Percentiles rank a stretch among this genome's conserved stretches.
Evolutionary conservation across 2,329 filamentous ascomycete genomes (phyloP).

Genomic region (Periglandula ipomoeae): DNA sequence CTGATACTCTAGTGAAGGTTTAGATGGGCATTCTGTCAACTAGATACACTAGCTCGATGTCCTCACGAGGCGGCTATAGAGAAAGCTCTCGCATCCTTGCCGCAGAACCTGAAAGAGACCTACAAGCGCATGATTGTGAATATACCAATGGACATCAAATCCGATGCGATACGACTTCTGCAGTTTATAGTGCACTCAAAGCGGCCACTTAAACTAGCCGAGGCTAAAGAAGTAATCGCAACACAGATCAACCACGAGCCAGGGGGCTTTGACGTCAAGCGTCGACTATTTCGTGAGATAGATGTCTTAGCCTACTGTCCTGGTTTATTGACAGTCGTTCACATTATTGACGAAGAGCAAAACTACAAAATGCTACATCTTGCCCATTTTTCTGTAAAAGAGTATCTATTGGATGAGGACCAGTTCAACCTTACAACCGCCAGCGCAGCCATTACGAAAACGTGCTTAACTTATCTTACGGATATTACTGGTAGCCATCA

Average conservation of each 20-base stretch:
- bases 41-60: slow-evolving; percentile 16
- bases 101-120: slow-evolving; percentile 3
- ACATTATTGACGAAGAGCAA: slow-evolving; percentile 4
- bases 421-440: slow-evolving; percentile 5
- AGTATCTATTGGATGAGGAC: slow-evolving; percentile 11
- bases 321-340: slow-evolving; percentile 9
- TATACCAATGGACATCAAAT: slow-evolving; percentile 9
- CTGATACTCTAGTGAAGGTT: slow-evolving; percentile 14
- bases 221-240: slow-evolving; percentile 15
- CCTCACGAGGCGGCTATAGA: slow-evolving; percentile 1
- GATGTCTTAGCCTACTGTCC: slow-evolving; percentile 12
- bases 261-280: slow-evolving; percentile 7
- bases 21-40: slow-evolving; percentile 19
- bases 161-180: slow-evolving; percentile 11
- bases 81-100: slow-evolving; percentile 10
- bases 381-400: slow-evolving; percentile 17
- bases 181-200: slow-evolving; percentile 15
- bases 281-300: not conserved
- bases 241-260: slow-evolving; percentile 10
- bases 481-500: slow-evolving; percentile 6
- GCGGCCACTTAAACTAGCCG: slow-evolving; percentile 10
- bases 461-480: slow-evolving; percentile 14
- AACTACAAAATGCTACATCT: too few relatives aligned
- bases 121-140: slow-evolving; percentile 14
- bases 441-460: slow-evolving; percentile 12